Conservation (phyloP, 345 rosid genomes). For the Melastoma malabathricum region DNA sequence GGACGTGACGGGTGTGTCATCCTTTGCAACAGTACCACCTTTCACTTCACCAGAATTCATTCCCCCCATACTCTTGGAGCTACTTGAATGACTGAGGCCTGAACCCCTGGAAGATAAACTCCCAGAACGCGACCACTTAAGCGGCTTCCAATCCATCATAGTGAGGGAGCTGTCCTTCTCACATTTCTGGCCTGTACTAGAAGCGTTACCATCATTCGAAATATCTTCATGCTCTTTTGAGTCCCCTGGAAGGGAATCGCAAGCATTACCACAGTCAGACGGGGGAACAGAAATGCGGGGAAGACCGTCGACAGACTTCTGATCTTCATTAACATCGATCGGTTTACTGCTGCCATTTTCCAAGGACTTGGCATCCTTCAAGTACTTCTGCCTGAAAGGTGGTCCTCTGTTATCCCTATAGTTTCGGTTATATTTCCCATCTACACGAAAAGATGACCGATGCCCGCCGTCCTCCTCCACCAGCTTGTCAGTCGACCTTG, state of each 20-base stretch:
- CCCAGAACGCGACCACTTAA: conserved; percentile 65
- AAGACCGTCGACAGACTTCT: conserved; percentile 18
- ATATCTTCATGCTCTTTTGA: conserved; percentile 42
- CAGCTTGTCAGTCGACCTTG: conserved; percentile 42
- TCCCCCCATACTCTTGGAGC: conserved; percentile 67
- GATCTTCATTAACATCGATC: conserved; percentile 34
- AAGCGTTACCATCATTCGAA: conserved; percentile 25
- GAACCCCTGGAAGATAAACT: conserved; percentile 74
- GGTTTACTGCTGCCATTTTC: conserved; percentile 52
- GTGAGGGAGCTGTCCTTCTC: conserved; percentile 40
- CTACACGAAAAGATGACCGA: conserved; percentile 40
- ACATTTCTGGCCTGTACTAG: conserved; percentile 31
- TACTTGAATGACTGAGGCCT: conserved; percentile 74
- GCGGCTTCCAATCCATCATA: conserved; percentile 49
- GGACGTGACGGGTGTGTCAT: conserved; percentile 33
- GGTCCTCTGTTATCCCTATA: conserved; percentile 51
- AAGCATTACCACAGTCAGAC: conserved; percentile 30
- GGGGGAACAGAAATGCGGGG: conserved; percentile 8
- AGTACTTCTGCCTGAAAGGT: conserved; percentile 56
- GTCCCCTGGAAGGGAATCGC: conserved; percentile 31
- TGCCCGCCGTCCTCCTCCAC: conserved; percentile 45
- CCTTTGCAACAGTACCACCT: conserved; percentile 30
- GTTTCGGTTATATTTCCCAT: conserved; percentile 56
- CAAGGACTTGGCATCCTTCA: conserved; percentile 48
- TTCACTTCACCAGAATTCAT: conserved; percentile 53